Conservation (phyloP, 768 basidiomycete species). For the Mrakia gelida region DNA sequence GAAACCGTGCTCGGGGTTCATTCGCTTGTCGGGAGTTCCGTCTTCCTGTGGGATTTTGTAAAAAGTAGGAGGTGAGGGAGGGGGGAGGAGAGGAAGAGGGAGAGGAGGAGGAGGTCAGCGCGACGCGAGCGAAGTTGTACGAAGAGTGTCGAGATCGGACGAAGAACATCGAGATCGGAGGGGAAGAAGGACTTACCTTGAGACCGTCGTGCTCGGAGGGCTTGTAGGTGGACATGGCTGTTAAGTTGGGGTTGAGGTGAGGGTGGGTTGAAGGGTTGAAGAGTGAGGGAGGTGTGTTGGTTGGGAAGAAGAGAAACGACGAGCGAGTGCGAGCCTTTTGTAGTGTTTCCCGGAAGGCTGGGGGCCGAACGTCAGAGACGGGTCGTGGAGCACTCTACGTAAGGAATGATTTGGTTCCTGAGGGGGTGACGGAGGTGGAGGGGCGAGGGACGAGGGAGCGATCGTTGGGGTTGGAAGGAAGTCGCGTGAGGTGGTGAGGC, state of each 20-base stretch:
- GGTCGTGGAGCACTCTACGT: background rate
- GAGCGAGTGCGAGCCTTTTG: background rate
- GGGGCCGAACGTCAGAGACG: background rate
- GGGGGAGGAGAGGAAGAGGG: background rate
- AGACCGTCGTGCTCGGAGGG: slow-evolving; percentile 46
- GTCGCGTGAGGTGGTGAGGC: background rate
- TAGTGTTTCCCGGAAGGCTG: background rate
- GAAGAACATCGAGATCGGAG: background rate
- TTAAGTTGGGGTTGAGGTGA: background rate
- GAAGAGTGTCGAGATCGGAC: background rate
- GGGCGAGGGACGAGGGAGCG: background rate
- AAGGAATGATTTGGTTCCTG: background rate
- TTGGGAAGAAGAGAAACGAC: too few species aligned
- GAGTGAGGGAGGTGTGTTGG: background rate
- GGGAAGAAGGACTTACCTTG: slow-evolving; percentile 29
- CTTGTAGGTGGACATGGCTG: slow-evolving; percentile 40
- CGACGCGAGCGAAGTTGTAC: too few species aligned
- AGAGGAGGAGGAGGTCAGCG: background rate
- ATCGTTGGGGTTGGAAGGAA: background rate
- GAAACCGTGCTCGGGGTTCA: slow-evolving; percentile 45
- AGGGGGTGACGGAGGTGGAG: background rate
- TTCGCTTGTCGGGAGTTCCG: slow-evolving; percentile 46
- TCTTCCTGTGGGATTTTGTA: slow-evolving; percentile 35
- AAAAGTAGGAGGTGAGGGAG: background rate
- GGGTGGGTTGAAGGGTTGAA: background rate